Percentiles rank a stretch among this genome's conserved stretches.
Evolutionary conservation across 345 rosid genomes (phyloP).

Genomic region (Rubroshorea leprosula): DNA sequence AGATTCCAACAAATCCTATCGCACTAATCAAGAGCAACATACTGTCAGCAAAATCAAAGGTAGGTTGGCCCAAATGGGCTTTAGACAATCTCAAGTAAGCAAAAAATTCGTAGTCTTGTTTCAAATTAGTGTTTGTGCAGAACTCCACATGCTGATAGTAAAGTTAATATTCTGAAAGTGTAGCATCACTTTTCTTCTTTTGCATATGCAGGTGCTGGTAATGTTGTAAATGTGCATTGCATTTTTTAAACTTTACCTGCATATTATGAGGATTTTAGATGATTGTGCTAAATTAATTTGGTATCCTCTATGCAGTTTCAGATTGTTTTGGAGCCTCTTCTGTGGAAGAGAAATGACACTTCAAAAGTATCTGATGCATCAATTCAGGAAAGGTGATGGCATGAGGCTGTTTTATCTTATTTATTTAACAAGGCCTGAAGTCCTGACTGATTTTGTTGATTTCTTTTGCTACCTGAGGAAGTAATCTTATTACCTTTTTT

Average conservation of each 20-base stretch:
- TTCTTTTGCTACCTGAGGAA: constrained; percentile 1
- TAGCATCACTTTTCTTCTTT: no score
- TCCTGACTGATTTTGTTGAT: background rate
- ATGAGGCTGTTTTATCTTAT: background rate
- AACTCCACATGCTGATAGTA: no score
- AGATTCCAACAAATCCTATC: constrained; percentile 83
- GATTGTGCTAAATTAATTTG: no score
- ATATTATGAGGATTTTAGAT: no score
- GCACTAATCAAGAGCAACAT: constrained; percentile 53
- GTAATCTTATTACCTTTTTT: constrained; percentile 4
- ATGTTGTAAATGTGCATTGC: no score
- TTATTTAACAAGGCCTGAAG: background rate
- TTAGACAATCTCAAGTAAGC: background rate
- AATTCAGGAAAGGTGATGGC: constrained; percentile 37
- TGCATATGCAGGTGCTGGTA: no score
- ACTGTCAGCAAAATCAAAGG: constrained; percentile 85
- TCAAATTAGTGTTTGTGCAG: no score
- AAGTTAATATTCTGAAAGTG: no score
- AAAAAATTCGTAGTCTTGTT: no score
- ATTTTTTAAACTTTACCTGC: no score
- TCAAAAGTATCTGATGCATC: constrained; percentile 27
- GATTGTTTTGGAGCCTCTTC: constrained; percentile 53
- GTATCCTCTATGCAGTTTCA: constrained; percentile 37
- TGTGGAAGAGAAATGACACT: constrained; percentile 48
- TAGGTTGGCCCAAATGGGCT: constrained; percentile 25